phyloP scores from a whole-genome alignment of 345 rosid genomes.

The Linum tenue region DNA sequence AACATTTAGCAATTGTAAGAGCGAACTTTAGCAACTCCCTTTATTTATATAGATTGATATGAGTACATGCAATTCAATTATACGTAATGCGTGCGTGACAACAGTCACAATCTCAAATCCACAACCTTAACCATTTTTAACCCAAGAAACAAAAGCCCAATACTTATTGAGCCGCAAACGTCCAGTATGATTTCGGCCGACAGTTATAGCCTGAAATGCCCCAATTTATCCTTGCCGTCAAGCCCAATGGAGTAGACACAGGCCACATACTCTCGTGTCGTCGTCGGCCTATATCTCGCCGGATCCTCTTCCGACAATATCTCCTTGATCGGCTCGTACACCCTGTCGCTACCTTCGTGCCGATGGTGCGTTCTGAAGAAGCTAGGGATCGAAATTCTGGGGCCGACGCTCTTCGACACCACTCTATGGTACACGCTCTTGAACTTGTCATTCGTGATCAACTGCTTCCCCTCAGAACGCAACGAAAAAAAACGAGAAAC shows the following conservation, averaged over 20 bases:
- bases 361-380: conserved; percentile 1
- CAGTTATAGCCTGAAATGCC: not conserved
- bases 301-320: conserved; percentile 28
- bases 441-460: conserved; percentile 21
- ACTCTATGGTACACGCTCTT: conserved; percentile 11
- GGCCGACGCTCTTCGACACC: conserved; percentile 7
- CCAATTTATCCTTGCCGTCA: not conserved
- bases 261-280: conserved; percentile 10
- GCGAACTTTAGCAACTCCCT: too few species aligned
- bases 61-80: too few species aligned
- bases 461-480: conserved; percentile 19
- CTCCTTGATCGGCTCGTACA: conserved; percentile 22
- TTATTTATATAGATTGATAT: too few species aligned
- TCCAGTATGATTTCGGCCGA: too few species aligned
- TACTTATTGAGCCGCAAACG: too few species aligned
- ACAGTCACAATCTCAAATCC: too few species aligned
- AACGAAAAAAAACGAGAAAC: not conserved
- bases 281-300: conserved; percentile 20
- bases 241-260: not conserved
- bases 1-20: too few species aligned
- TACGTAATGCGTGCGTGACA: too few species aligned
- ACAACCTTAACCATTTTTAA: too few species aligned
- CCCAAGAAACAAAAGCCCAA: too few species aligned
- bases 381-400: conserved; percentile 11
- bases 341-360: not conserved